These are phyloP conservation scores for Mycosphaerella sp. DNA, from an alignment of 2,329 filamentous ascomycete genomes.

Conservation along the genomic window DNA sequence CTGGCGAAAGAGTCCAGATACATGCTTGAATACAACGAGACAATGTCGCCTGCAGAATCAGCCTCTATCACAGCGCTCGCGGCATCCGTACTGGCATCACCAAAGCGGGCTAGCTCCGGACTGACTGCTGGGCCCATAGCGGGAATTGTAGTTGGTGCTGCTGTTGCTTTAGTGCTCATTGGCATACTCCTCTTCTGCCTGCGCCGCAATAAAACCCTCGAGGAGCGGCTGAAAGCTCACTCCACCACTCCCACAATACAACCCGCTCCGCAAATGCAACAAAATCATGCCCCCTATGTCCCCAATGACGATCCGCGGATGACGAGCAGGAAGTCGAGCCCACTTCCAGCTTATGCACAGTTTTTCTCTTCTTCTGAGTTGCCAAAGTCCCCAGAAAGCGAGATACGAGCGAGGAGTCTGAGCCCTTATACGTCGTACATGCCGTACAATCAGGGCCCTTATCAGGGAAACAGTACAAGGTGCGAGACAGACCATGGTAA, in stretches of 20 bases:
- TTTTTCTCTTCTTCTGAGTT: not conserved
- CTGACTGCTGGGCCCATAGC: constrained; percentile 40
- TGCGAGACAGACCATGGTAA: not conserved
- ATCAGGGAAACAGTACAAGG: not conserved
- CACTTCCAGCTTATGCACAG: constrained; percentile 2
- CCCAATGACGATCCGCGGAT: not conserved
- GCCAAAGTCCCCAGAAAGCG: not conserved
- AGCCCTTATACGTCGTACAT: not conserved
- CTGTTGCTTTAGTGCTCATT: constrained; percentile 41
- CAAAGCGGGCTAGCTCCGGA: constrained; percentile 11
- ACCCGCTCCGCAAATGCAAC: not conserved
- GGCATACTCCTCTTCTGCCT: constrained; percentile 12
- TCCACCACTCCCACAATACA: not conserved
- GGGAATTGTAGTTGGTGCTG: constrained; percentile 57
- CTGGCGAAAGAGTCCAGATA: constrained; percentile 27
- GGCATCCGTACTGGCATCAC: constrained; percentile 13
- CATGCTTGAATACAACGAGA: constrained; percentile 37
- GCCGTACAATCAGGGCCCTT: not conserved
- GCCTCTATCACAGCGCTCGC: constrained; percentile 23
- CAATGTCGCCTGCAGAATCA: constrained; percentile 37
- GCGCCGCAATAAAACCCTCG: constrained; percentile 5
- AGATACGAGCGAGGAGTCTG: not conserved
- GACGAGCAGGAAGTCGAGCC: not conserved
- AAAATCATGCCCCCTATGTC: not conserved
- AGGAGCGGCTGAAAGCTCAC: not conserved